Percentiles rank a stretch among this genome's conserved stretches.
Conservation (phyloP, 768 basidiomycete species). For the Leucogyrophana mollusca region DNA sequence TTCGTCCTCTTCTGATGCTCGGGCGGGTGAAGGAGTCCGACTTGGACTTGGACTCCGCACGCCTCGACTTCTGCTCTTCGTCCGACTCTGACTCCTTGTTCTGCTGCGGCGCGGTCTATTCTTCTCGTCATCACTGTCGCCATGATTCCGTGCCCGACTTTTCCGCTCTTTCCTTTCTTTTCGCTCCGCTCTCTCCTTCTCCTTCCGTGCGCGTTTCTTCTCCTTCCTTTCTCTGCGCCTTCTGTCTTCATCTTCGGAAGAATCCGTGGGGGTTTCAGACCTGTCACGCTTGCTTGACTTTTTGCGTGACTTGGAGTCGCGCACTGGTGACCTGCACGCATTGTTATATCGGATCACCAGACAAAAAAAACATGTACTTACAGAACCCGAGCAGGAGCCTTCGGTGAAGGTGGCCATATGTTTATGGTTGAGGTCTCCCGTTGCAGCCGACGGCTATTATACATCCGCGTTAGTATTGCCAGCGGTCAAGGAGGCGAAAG, state of each 20-base stretch:
- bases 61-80: constrained; percentile 32
- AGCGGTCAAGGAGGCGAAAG: not conserved
- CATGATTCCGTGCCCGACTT: constrained; percentile 35
- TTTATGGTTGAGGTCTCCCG: constrained; percentile 54
- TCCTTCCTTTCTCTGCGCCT: constrained; percentile 60
- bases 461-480: not conserved
- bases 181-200: constrained; percentile 44
- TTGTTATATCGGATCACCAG: not conserved
- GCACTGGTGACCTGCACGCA: constrained; percentile 52
- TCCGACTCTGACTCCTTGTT: constrained; percentile 25
- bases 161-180: constrained; percentile 34
- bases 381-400: constrained; percentile 57
- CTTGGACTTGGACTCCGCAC: constrained; percentile 30
- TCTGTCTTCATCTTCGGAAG: constrained; percentile 54
- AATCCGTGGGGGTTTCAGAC: constrained; percentile 42
- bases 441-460: constrained; percentile 64
- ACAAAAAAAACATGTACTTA: constrained; percentile 32
- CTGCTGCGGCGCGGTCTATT: constrained; percentile 26
- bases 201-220: constrained; percentile 51
- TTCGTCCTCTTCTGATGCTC: constrained; percentile 46
- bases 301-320: constrained; percentile 50
- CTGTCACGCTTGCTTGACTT: constrained; percentile 58
- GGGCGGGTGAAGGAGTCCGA: constrained; percentile 27
- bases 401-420: constrained; percentile 86
- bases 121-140: constrained; percentile 37